A percentile compares a stretch with the other conserved stretches of the same genome.
Conservation (phyloP, 257 asterid genomes). For the Leptodermis oblonga region DNA sequence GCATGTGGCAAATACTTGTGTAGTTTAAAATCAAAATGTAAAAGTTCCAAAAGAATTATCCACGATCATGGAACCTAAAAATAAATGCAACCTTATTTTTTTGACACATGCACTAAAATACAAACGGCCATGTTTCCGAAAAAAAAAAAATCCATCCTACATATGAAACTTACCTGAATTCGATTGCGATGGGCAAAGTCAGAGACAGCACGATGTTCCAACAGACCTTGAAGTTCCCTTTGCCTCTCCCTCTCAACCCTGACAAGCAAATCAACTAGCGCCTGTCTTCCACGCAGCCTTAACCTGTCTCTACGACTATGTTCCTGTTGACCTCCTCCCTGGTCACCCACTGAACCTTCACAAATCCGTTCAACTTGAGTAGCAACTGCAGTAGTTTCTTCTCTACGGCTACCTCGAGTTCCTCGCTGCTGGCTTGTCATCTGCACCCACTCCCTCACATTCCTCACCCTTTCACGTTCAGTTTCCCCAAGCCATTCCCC, state of each 20-base stretch:
- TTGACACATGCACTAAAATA: not conserved
- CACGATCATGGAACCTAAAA: not conserved
- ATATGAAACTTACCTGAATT: conserved; percentile 57
- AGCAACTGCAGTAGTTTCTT: conserved; percentile 37
- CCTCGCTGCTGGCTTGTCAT: conserved; percentile 93
- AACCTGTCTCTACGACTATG: conserved; percentile 71
- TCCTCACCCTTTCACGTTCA: conserved; percentile 93
- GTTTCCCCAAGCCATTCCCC: conserved; percentile 94
- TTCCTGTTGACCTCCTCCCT: conserved; percentile 72
- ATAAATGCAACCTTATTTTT: not conserved
- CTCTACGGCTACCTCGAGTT: conserved; percentile 50
- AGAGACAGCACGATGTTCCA: conserved; percentile 90
- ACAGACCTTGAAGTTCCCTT: conserved; percentile 71
- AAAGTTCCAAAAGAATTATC: not conserved
- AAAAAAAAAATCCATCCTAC: not conserved
- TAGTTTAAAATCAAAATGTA: not conserved
- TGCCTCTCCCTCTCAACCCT: conserved; percentile 83
- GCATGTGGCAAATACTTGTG: not conserved
- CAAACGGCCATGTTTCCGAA: not conserved
- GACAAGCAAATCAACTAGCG: conserved; percentile 74
- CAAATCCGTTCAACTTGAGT: conserved; percentile 46
- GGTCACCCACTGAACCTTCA: conserved; percentile 49
- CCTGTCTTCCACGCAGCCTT: conserved; percentile 90
- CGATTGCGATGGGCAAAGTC: conserved; percentile 91
- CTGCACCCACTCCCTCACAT: conserved; percentile 95